phyloP scores from a whole-genome alignment of 768 basidiomycete genomes.

The Sarcodon aspratus region DNA sequence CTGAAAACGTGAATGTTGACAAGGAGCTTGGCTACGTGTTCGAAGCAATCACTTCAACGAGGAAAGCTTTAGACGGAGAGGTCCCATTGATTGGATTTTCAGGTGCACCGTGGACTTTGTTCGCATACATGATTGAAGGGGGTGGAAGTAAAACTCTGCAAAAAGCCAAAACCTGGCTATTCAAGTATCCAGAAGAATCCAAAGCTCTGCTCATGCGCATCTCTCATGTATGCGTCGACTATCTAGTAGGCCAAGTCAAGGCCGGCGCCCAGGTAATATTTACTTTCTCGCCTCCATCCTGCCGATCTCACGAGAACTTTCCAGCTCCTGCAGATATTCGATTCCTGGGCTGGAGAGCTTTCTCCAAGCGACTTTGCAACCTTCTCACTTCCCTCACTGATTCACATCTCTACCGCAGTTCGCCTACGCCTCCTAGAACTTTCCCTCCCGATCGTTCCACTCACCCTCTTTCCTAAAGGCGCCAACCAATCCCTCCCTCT shows the following conservation, averaged over 20 bases:
- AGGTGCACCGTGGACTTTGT: conserved; percentile 97
- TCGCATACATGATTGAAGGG: conserved; percentile 97
- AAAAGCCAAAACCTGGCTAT: conserved; percentile 91
- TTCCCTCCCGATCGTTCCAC: conserved; percentile 49
- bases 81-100: conserved; percentile 97
- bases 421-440: conserved; percentile 42
- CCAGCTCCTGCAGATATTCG: conserved; percentile 92
- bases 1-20: conserved; percentile 57
- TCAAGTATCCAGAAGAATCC: conserved; percentile 79
- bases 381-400: conserved; percentile 76
- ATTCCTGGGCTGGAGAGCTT: conserved; percentile 92
- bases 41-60: conserved; percentile 79
- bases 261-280: conserved; percentile 87
- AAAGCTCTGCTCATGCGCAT: conserved; percentile 67
- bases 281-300: neutral
- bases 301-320: neutral
- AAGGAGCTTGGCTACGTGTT: conserved; percentile 88
- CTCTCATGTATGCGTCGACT: conserved; percentile 84
- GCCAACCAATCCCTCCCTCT: conserved; percentile 61
- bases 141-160: conserved; percentile 85
- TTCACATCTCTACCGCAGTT: conserved; percentile 63
- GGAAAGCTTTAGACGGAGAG: conserved; percentile 70
- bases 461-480: conserved; percentile 94
- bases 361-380: conserved; percentile 75
- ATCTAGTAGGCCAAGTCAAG: conserved; percentile 83